Evolutionary conservation across 768 basidiomycete genomes (phyloP).

Genomic region (Lyophyllum shimeji): DNA sequence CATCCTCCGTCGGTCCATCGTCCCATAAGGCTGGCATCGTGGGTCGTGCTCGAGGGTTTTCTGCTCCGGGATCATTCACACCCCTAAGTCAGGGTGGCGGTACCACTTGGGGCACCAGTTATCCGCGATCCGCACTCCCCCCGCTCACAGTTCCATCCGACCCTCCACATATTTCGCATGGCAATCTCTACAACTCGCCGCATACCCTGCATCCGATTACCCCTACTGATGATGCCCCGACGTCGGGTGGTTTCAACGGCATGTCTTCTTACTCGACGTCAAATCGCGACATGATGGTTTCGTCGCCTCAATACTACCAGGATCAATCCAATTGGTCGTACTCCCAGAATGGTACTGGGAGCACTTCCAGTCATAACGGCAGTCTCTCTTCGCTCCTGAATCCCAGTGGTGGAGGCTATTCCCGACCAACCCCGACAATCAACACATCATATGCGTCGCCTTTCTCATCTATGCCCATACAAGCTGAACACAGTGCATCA

Average conservation of each 20-base stretch:
- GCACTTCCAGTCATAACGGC: slow-evolving; percentile 64
- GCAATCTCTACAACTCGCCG: slow-evolving; percentile 56
- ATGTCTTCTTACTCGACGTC: slow-evolving; percentile 44
- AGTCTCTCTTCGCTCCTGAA: slow-evolving; percentile 80
- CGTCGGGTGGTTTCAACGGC: slow-evolving; percentile 41
- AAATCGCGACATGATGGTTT: slow-evolving; percentile 40
- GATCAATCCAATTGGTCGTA: slow-evolving; percentile 61
- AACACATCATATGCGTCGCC: slow-evolving; percentile 72
- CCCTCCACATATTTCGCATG: slow-evolving; percentile 59
- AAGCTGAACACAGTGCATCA: slow-evolving; percentile 65
- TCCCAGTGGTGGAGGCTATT: slow-evolving; percentile 57
- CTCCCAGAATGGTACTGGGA: slow-evolving; percentile 42
- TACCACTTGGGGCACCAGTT: slow-evolving; percentile 58
- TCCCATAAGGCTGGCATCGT: slow-evolving; percentile 43
- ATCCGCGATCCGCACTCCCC: slow-evolving; percentile 66
- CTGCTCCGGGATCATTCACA: slow-evolving; percentile 78
- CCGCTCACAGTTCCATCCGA: slow-evolving; percentile 84
- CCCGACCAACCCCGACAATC: slow-evolving; percentile 66
- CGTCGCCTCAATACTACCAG: slow-evolving; percentile 61
- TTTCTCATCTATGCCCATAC: slow-evolving; percentile 70
- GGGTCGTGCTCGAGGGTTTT: slow-evolving; percentile 76
- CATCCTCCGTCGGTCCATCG: slow-evolving; percentile 43
- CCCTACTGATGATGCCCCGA: slow-evolving; percentile 68
- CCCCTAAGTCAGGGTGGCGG: slow-evolving; percentile 62
- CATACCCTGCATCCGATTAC: slow-evolving; percentile 68